Conservation (phyloP, 208 protist genomes). For the Trypanosomatidae sp. region DNA sequence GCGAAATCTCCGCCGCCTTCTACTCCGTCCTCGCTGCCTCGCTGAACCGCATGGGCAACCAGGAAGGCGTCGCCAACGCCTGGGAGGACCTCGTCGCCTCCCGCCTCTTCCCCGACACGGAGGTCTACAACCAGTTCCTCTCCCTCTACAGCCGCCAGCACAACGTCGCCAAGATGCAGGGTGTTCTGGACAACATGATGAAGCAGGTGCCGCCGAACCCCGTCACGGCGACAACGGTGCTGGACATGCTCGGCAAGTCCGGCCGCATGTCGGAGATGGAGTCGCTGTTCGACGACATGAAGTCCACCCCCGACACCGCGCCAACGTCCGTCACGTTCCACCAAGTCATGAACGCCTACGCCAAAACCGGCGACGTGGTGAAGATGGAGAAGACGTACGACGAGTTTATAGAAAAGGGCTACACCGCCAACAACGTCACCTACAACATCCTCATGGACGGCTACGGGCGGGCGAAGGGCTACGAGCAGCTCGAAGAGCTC, state of each 20-base stretch:
- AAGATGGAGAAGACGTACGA: constrained; percentile 85
- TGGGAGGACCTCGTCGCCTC: constrained; percentile 85
- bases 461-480: constrained; percentile 67
- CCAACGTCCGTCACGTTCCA: constrained; percentile 90
- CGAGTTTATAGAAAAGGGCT: constrained; percentile 62
- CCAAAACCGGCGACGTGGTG: constrained; percentile 77
- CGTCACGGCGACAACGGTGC: constrained; percentile 83
- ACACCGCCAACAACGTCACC: constrained; percentile 77
- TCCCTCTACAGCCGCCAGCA: constrained; percentile 78
- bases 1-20: constrained; percentile 75
- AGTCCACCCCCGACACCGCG: constrained; percentile 66
- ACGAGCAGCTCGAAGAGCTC: constrained; percentile 78
- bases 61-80: constrained; percentile 73
- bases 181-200: constrained; percentile 88
- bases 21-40: constrained; percentile 86
- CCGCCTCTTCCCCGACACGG: constrained; percentile 81
- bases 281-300: constrained; percentile 87
- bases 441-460: constrained; percentile 89
- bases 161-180: constrained; percentile 81
- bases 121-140: constrained; percentile 89
- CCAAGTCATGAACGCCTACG: constrained; percentile 88
- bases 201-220: constrained; percentile 89
- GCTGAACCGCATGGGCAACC: constrained; percentile 74
- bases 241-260: constrained; percentile 88
- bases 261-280: constrained; percentile 87